Conservation (phyloP, 2,329 filamentous ascomycete species). For the Colletotrichum echinochloae region DNA sequence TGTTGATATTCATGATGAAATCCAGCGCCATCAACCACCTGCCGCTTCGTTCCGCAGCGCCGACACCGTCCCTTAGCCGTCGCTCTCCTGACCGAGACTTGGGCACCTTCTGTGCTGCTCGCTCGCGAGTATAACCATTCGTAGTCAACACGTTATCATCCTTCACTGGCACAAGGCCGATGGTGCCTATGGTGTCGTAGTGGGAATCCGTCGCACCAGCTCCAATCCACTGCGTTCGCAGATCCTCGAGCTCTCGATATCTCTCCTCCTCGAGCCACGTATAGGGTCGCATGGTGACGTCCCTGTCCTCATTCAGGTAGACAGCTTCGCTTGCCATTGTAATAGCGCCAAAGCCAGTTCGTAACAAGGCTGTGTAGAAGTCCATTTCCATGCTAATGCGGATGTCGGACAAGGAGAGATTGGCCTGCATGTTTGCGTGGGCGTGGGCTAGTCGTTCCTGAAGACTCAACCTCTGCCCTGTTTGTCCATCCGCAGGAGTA, state of each 20-base stretch:
- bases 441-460: conserved; percentile 75
- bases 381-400: conserved; percentile 89
- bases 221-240: conserved; percentile 64
- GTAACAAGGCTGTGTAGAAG: conserved; percentile 91
- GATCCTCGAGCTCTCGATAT: conserved; percentile 78
- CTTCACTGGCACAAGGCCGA: conserved; percentile 67
- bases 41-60: conserved; percentile 80
- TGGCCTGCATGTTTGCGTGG: conserved; percentile 91
- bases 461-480: conserved; percentile 55
- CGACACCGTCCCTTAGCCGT: conserved; percentile 74
- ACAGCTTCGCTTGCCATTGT: conserved; percentile 96
- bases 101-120: conserved; percentile 70
- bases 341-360: conserved; percentile 87
- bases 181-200: conserved; percentile 65
- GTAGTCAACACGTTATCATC: conserved; percentile 56
- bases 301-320: conserved; percentile 89
- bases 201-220: conserved; percentile 60
- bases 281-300: conserved; percentile 77
- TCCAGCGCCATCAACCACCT: conserved; percentile 82
- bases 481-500: conserved; percentile 64
- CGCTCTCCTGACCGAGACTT: conserved; percentile 60
- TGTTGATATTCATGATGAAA: conserved; percentile 81
- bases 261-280: conserved; percentile 96
- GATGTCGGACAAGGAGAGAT: conserved; percentile 84
- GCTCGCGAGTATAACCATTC: conserved; percentile 77